A percentile compares a stretch with the other conserved stretches of the same genome.
Evolutionary conservation across 371 early-diverging fungal species (phyloP).

Genomic region (Saksenaea vasiformis): DNA sequence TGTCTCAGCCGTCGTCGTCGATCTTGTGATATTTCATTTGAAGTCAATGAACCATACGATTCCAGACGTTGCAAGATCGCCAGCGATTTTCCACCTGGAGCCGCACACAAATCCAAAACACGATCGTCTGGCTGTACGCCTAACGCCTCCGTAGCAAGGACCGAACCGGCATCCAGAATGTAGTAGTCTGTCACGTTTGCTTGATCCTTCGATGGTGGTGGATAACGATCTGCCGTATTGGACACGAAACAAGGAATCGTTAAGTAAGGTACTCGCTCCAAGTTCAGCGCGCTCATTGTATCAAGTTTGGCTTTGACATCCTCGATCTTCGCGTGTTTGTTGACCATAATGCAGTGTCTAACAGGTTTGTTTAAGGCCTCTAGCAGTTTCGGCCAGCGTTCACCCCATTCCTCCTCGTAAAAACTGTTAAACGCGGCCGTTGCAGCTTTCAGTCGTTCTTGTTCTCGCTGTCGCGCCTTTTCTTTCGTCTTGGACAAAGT

Average conservation of each 20-base stretch:
- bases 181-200: conserved; percentile 49
- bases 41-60: conserved; percentile 46
- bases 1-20: conserved; percentile 56
- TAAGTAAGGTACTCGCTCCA: conserved; percentile 35
- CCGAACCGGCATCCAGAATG: conserved; percentile 71
- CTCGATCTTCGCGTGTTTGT: conserved; percentile 40
- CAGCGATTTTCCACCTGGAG: conserved; percentile 74
- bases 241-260: conserved; percentile 43
- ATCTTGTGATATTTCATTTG: conserved; percentile 57
- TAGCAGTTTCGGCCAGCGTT: conserved; percentile 53
- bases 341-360: conserved; percentile 55
- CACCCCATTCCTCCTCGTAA: conserved; percentile 53
- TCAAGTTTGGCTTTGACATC: conserved; percentile 27
- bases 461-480: conserved; percentile 34
- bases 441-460: conserved; percentile 33
- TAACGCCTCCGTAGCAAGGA: conserved; percentile 62
- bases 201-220: conserved; percentile 40
- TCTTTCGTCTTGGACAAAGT: conserved; percentile 38
- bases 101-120: conserved; percentile 81
- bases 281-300: conserved; percentile 14
- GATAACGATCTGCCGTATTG: conserved; percentile 32
- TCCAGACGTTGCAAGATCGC: conserved; percentile 55
- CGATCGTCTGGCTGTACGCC: conserved; percentile 67
- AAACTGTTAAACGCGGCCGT: conserved; percentile 40
- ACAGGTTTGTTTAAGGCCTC: conserved; percentile 46